phyloP scores from a whole-genome alignment of 2,329 filamentous ascomycete genomes.

The Talaromyces sp. region DNA sequence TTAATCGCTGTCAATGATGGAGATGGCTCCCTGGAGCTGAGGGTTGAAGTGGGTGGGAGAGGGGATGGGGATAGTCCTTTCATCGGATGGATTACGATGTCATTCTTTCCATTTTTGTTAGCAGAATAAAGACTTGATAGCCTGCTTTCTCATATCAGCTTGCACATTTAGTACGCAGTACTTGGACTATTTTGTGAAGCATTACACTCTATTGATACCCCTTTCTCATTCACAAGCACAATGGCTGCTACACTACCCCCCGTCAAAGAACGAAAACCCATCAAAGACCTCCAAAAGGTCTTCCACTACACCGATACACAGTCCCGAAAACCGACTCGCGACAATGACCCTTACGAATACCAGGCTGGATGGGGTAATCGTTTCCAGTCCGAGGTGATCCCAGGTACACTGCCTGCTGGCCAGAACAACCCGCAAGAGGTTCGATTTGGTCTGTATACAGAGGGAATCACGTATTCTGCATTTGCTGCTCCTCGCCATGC shows the following conservation, averaged over 20 bases:
- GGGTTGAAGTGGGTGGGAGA: neutral
- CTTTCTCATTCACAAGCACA: neutral
- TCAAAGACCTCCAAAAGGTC: constrained; percentile 29
- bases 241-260: constrained; percentile 26
- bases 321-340: constrained; percentile 28
- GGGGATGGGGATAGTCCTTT: neutral
- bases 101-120: neutral
- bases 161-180: neutral
- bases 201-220: neutral
- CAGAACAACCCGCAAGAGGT: constrained; percentile 34
- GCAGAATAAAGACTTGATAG: neutral
- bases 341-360: constrained; percentile 32
- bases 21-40: neutral
- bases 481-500: constrained; percentile 27
- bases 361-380: constrained; percentile 30
- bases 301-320: constrained; percentile 32
- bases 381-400: constrained; percentile 33
- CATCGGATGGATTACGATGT: neutral
- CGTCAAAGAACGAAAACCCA: constrained; percentile 22
- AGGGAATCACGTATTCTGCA: constrained; percentile 29
- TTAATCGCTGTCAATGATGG: neutral
- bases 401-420: constrained; percentile 30
- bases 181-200: neutral
- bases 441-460: constrained; percentile 32
- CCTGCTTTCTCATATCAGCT: neutral